Evolutionary conservation across 169 alveolate species (phyloP), one percentile per base, ranked within the genome.

Genomic region (Cryptosporidium sp.): DNA sequence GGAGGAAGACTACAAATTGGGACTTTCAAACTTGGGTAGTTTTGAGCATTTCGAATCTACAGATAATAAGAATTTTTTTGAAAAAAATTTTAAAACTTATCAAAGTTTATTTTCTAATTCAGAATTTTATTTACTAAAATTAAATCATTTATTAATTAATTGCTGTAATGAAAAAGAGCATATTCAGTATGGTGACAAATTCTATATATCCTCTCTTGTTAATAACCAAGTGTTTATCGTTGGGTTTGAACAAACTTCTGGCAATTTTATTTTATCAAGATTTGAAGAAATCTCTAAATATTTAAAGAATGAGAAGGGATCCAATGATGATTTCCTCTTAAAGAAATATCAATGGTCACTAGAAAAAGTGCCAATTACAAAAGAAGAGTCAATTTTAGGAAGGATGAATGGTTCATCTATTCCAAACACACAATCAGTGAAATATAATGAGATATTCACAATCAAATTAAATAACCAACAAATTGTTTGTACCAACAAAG

Each of bases 351-450:
- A 80, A 43, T 80, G 89, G 89, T 21, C 29, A 33, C 5, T 80
- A 10, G 89, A 80, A 2, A 80, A 65, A 26, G 39, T 62, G 2
- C 67, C 73, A 7, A 80, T 80, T 62, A 0, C 75, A 41, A 37
- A 62, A 16, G 86, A 74, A 10, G 73, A 65, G 26, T 62, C 51
- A 21, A 9, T 65, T 2, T 2, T 52, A 31, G 75, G 39, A 35
- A 33, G 16, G 16, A 45, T 43, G 21, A 26, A 14, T 21, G 16
- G 14, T 23, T 67, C 67, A 2, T 8, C 61, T 21, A 31, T 33
- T 26, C 89, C 89, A 80, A 80, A 80, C 26, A 29, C 35, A 23
- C 41, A 80, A 5, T 43, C 89, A 62, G 55, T 80, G 67, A 80
- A 58, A 62, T 62, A 45, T 62, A 61, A 43, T 59, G 89, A 80